Conservation (phyloP, 129 eudicot species). For the Flaveria ramosissima region DNA sequence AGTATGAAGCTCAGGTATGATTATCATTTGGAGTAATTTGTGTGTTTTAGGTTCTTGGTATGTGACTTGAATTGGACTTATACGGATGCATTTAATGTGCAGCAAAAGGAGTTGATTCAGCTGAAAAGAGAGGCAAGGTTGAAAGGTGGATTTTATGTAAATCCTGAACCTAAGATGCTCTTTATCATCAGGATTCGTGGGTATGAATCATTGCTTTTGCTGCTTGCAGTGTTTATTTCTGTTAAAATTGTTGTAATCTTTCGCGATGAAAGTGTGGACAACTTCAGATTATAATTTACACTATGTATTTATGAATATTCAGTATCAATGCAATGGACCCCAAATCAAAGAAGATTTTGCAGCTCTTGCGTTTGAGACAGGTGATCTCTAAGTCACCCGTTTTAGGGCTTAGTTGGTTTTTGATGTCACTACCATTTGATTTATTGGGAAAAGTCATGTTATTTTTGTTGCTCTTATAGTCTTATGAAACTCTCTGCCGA, state of each 20-base stretch:
- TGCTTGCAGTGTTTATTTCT: neutral
- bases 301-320: conserved; percentile 14
- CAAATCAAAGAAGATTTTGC: conserved; percentile 70
- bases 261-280: neutral
- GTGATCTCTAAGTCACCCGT: conserved; percentile 25
- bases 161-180: conserved; percentile 80
- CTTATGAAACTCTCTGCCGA: neutral
- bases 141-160: conserved; percentile 94
- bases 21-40: neutral
- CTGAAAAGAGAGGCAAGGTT: conserved; percentile 83
- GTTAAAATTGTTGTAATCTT: neutral
- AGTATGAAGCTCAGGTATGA: conserved; percentile 64
- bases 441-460: too few species aligned
- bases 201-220: conserved; percentile 27
- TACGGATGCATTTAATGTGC: neutral
- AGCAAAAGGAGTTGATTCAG: conserved; percentile 65
- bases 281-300: neutral
- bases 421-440: too few species aligned
- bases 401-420: too few species aligned
- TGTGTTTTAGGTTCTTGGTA: neutral
- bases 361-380: conserved; percentile 87
- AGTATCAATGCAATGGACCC: conserved; percentile 92
- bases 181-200: conserved; percentile 80
- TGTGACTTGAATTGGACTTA: neutral
- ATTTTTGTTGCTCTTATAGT: too few species aligned